A percentile compares a stretch with the other conserved stretches of the same genome.
Conservation (phyloP, 257 asterid genomes). For the Solanum rostratum region DNA sequence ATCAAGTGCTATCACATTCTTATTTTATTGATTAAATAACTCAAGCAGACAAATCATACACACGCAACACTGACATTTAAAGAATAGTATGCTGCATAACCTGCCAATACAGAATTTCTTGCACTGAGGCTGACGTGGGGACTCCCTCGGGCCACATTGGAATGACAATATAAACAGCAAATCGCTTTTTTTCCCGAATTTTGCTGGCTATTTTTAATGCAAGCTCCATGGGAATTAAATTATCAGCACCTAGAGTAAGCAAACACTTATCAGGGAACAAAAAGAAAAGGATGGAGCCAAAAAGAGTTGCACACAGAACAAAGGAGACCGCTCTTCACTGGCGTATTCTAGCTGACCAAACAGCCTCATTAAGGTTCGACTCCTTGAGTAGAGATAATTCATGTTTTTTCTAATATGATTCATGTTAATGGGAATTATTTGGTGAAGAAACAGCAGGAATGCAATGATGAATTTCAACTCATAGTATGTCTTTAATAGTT, state of each 20-base stretch:
- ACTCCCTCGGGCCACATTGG: constrained; percentile 99
- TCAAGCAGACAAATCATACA: neutral
- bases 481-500: neutral
- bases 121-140: constrained; percentile 79
- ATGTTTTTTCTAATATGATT: neutral
- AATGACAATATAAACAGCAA: constrained; percentile 65
- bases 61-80: neutral
- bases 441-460: neutral
- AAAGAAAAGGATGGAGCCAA: neutral
- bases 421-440: neutral
- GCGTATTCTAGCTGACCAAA: neutral
- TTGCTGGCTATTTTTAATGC: constrained; percentile 81
- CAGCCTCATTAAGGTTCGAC: neutral
- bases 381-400: neutral
- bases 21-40: neutral
- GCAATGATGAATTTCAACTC: neutral
- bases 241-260: constrained; percentile 65
- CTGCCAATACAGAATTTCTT: constrained; percentile 96
- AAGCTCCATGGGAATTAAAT: constrained; percentile 82
- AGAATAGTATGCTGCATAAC: constrained; percentile 17
- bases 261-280: neutral
- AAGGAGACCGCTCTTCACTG: neutral
- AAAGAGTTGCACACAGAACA: neutral
- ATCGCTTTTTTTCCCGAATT: constrained; percentile 69
- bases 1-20: neutral